phyloP scores from a whole-genome alignment of 805 yeast genomes.

The Kuraishia hungarica region DNA sequence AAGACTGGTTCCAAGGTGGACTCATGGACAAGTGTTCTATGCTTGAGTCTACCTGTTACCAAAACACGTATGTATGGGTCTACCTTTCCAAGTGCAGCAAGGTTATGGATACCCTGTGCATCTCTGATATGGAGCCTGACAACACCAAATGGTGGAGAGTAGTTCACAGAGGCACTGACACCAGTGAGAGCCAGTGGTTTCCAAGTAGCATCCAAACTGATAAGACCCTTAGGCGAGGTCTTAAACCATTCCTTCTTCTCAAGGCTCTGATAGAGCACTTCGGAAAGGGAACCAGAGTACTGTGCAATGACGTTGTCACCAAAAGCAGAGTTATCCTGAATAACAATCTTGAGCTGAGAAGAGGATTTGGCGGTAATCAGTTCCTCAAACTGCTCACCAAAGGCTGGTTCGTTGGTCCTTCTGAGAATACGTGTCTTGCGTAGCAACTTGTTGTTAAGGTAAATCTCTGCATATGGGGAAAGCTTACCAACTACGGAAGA shows the following conservation, averaged over 20 bases:
- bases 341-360: conserved; percentile 44
- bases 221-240: conserved; percentile 43
- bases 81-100: conserved; percentile 63
- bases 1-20: conserved; percentile 50
- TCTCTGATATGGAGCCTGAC: conserved; percentile 49
- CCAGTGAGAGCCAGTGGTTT: conserved; percentile 58
- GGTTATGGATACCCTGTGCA: conserved; percentile 41
- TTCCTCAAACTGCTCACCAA: conserved; percentile 56
- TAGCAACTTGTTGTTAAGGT: conserved; percentile 46
- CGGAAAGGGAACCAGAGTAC: conserved; percentile 43
- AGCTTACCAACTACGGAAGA: conserved; percentile 41
- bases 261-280: conserved; percentile 38
- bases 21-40: conserved; percentile 44
- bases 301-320: conserved; percentile 42
- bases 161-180: conserved; percentile 32
- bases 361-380: conserved; percentile 52
- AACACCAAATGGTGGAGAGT: conserved; percentile 59
- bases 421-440: conserved; percentile 53
- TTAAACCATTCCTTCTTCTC: conserved; percentile 43
- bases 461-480: conserved; percentile 64
- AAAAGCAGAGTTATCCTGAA: conserved; percentile 52
- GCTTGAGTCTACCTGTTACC: conserved; percentile 49
- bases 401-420: conserved; percentile 64
- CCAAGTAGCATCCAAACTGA: conserved; percentile 56
- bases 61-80: conserved; percentile 66